Conservation (phyloP, 2,329 filamentous ascomycete genomes). For the Neofusicoccum kwambonambiense region DNA sequence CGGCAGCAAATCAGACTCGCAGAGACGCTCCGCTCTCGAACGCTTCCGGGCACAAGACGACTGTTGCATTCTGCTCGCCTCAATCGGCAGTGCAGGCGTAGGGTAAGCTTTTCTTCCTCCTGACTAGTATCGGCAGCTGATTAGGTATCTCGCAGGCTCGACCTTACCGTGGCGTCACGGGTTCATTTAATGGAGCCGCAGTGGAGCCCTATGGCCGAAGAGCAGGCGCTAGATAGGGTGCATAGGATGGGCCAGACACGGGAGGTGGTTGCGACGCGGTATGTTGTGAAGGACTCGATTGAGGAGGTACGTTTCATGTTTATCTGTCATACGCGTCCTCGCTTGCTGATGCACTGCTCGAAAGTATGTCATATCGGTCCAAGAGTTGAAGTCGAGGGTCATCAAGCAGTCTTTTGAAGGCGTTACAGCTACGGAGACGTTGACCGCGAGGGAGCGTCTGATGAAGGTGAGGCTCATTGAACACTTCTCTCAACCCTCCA, state of each 20-base stretch:
- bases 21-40: conserved; percentile 17
- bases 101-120: conserved; percentile 25
- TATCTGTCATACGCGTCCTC: no score
- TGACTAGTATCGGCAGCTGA: background rate
- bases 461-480: background rate
- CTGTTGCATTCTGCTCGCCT: conserved; percentile 32
- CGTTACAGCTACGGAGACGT: background rate
- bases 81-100: conserved; percentile 32
- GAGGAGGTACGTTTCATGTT: conserved; percentile 21
- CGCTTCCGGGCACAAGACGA: conserved; percentile 21
- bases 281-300: conserved; percentile 29
- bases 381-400: background rate
- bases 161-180: conserved; percentile 30
- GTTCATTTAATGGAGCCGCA: conserved; percentile 36
- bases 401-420: background rate
- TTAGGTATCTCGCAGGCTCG: conserved; percentile 18
- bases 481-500: no score
- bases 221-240: conserved; percentile 34
- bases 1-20: conserved; percentile 21
- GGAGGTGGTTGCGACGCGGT: conserved; percentile 30
- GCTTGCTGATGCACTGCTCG: background rate
- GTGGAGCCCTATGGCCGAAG: conserved; percentile 38
- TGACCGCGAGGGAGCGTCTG: background rate
- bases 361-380: background rate
- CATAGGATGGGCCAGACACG: conserved; percentile 32